phyloP scores from a whole-genome alignment of 306 rosid species.

The Lathyrus sativus region DNA sequence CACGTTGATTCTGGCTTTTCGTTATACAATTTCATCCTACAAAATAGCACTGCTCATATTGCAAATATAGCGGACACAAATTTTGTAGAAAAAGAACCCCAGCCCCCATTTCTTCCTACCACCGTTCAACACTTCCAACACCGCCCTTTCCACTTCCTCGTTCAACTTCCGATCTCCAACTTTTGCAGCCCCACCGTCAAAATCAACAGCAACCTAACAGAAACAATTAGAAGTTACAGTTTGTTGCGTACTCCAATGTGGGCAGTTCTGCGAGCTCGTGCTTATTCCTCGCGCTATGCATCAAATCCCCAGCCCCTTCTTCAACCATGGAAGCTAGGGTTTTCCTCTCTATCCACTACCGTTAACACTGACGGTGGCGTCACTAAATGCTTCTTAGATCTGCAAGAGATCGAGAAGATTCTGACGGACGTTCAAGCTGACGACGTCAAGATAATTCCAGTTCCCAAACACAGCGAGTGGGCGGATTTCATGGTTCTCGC shows the following conservation, averaged over 20 bases:
- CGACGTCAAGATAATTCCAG: slow-evolving; percentile 73
- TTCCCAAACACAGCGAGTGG: slow-evolving; percentile 60
- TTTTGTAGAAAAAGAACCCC: too few relatives aligned
- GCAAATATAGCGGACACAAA: too few relatives aligned
- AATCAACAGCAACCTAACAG: too few relatives aligned
- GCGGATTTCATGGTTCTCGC: slow-evolving; percentile 90
- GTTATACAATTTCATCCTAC: too few relatives aligned
- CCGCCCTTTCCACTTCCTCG: too few relatives aligned
- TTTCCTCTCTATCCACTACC: slow-evolving; percentile 39
- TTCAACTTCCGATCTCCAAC: too few relatives aligned
- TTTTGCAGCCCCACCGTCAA: too few relatives aligned
- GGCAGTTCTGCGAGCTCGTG: slow-evolving; percentile 46
- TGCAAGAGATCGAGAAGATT: slow-evolving; percentile 78
- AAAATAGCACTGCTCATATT: too few relatives aligned
- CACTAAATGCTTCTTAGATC: slow-evolving; percentile 50
- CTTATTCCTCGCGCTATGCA: slow-evolving; percentile 17
- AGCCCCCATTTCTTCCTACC: too few relatives aligned
- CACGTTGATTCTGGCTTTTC: too few relatives aligned
- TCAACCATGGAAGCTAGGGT: slow-evolving; percentile 53
- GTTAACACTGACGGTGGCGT: not conserved
- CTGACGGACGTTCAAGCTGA: slow-evolving; percentile 82
- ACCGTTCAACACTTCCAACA: too few relatives aligned
- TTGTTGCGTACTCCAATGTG: slow-evolving; percentile 39
- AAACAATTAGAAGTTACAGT: too few relatives aligned
- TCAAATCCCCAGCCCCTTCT: slow-evolving; percentile 15